A percentile compares a stretch with the other conserved stretches of the same genome.
Evolutionary conservation across 768 basidiomycete species (phyloP).

Genomic region (Gautieria morchelliformis): DNA sequence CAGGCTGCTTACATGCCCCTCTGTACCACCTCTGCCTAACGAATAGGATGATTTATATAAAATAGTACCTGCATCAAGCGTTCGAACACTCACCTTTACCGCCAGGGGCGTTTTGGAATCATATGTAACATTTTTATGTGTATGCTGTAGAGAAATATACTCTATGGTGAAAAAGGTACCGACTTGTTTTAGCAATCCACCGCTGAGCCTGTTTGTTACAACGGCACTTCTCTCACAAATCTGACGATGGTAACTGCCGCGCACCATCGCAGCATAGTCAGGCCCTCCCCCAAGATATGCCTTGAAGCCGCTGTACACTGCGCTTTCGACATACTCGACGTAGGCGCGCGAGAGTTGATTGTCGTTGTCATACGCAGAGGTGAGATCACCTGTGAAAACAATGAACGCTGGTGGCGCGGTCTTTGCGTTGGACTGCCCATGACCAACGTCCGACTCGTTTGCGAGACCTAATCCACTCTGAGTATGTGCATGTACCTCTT

Average conservation of each 20-base stretch:
- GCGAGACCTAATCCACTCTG: not conserved
- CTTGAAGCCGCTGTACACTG: slow-evolving; percentile 15
- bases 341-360: slow-evolving; percentile 11
- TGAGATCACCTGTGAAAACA: slow-evolving; percentile 19
- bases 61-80: not conserved
- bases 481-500: no score
- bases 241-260: no score
- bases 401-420: slow-evolving; percentile 12
- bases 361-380: slow-evolving; percentile 19
- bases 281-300: slow-evolving; percentile 14
- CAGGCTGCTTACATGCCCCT: not conserved
- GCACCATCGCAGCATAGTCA: slow-evolving; percentile 17
- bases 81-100: not conserved
- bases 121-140: not conserved
- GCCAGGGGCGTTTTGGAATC: not conserved
- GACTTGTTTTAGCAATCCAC: not conserved
- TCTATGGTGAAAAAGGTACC: not conserved
- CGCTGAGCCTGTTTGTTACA: no score
- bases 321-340: slow-evolving; percentile 8
- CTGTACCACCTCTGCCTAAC: not conserved
- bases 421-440: not conserved
- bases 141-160: not conserved
- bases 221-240: no score
- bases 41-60: not conserved
- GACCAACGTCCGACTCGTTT: not conserved